Base-by-base conservation (phyloP, 257 asterid genomes). In the Salvia miltiorrhiza region DNA sequence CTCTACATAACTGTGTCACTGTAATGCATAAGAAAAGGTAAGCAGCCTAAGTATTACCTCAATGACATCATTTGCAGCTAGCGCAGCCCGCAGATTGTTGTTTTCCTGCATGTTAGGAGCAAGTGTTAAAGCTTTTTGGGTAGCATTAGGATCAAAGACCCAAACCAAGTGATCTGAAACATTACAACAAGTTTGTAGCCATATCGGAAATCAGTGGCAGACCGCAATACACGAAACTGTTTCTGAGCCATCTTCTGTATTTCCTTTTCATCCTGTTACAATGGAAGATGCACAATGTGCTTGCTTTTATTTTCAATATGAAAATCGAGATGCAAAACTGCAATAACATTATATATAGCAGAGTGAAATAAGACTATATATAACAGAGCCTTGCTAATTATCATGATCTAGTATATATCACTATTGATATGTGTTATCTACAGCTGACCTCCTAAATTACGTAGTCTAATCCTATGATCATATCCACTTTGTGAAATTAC, bases 121-220 rank as follows among this genome's bases (percentile, higher is more conserved):
- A 58, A 67, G 59, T 53, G 41, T 26, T 16, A 55, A 26, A 49
- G 2, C 5, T 16, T 21, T 6, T 32, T n/a, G 14, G 9, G 35
- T n/a, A 45, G 9, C 9, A 20, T 30, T 4, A 32, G 33, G 23
- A n/a, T 65, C 67, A 7, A 52, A 59, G 45, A 74, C 14, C 35
- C 9, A 45, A 49, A 9, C 37, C 37, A 48, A 56, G 66, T 76
- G 79, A 72, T 16, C n/a, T 21, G 73, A 79, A 83, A 72, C 83
- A 79, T 84, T 91, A 94, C 99, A 32, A 94, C 97, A 74, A 94
- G 81, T 70, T 94, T 94, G 92, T 89, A 94, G 84, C 99, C 99
- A 71, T 94, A 94, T 84, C 89, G 81, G 72, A 94, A 94, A 33
- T 89, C 97, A 26, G 81, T 89, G 0, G 95, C 88, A 7, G 90